Evolutionary conservation across 306 rosid genomes (phyloP).

Genomic region (Begonia fuchsioides): DNA sequence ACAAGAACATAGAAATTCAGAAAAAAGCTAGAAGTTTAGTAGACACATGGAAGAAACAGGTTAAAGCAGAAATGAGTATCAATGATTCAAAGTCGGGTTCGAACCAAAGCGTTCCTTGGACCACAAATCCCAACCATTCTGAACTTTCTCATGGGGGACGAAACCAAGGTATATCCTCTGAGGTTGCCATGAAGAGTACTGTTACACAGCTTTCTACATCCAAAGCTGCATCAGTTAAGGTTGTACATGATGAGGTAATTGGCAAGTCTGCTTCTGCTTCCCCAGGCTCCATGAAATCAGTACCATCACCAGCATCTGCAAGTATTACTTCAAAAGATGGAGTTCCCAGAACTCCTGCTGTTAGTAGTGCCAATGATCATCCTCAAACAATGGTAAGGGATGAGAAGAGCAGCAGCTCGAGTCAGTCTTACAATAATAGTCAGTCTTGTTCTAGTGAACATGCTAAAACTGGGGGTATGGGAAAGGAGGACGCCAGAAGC

Average conservation of each 20-base stretch:
- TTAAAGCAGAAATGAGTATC: conserved; percentile 79
- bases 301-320: conserved; percentile 19
- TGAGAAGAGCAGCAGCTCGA: conserved; percentile 79
- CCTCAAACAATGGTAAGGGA: conserved; percentile 52
- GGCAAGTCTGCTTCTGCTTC: conserved; percentile 43
- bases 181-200: conserved; percentile 43
- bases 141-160: conserved; percentile 57
- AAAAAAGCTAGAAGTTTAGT: conserved; percentile 75
- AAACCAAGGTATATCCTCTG: conserved; percentile 42
- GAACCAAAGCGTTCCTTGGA: conserved; percentile 49
- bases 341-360: conserved; percentile 23
- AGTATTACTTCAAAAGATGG: conserved; percentile 45
- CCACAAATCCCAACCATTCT: conserved; percentile 29
- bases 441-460: conserved; percentile 74
- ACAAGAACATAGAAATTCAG: conserved; percentile 78
- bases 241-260: conserved; percentile 33
- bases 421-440: conserved; percentile 86
- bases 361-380: conserved; percentile 33
- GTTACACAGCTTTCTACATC: conserved; percentile 29
- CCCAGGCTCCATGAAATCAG: conserved; percentile 38
- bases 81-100: conserved; percentile 50
- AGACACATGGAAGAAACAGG: conserved; percentile 90
- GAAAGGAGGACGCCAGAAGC: conserved; percentile 74
- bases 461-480: conserved; percentile 39
- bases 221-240: conserved; percentile 42